Conservation (phyloP, 2,329 filamentous ascomycete species). For the Ascochyta pisi region DNA sequence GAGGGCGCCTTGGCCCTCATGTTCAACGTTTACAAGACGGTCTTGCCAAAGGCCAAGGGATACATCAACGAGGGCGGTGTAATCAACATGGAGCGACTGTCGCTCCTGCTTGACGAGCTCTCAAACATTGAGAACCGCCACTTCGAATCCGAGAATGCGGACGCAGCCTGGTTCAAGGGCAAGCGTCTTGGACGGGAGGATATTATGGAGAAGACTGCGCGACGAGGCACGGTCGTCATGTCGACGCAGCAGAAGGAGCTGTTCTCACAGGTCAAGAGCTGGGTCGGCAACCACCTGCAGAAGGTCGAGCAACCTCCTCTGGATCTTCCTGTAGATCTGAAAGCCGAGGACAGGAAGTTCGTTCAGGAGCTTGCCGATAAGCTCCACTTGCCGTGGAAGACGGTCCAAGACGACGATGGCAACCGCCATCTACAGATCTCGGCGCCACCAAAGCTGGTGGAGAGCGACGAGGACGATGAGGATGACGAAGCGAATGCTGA, state of each 20-base stretch:
- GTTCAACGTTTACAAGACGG: conserved; percentile 95
- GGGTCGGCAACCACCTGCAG: conserved; percentile 71
- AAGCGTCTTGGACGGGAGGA: conserved; percentile 78
- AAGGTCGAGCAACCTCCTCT: conserved; percentile 59
- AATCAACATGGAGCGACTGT: conserved; percentile 84
- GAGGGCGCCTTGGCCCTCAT: conserved; percentile 95
- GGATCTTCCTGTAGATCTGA: conserved; percentile 74
- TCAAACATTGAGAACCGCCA: conserved; percentile 89
- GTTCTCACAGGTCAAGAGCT: conserved; percentile 82
- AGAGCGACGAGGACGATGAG: conserved; percentile 64
- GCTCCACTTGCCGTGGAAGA: conserved; percentile 70
- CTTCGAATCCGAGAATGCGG: conserved; percentile 88
- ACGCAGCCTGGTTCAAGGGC: conserved; percentile 89
- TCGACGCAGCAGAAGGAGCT: conserved; percentile 81
- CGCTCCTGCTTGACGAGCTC: conserved; percentile 79
- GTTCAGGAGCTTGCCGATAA: conserved; percentile 82
- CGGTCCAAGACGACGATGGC: conserved; percentile 67
- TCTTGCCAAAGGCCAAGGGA: conserved; percentile 84
- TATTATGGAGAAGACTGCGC: conserved; percentile 66
- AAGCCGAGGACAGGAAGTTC: conserved; percentile 89
- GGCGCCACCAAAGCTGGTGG: conserved; percentile 60
- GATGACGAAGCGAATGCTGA: conserved; percentile 81
- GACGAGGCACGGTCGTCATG: conserved; percentile 72
- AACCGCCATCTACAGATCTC: conserved; percentile 71
- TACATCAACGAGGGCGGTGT: conserved; percentile 96